phyloP scores from a whole-genome alignment of 371 early-diverging fungal species.

The Catenaria anguillulae region DNA sequence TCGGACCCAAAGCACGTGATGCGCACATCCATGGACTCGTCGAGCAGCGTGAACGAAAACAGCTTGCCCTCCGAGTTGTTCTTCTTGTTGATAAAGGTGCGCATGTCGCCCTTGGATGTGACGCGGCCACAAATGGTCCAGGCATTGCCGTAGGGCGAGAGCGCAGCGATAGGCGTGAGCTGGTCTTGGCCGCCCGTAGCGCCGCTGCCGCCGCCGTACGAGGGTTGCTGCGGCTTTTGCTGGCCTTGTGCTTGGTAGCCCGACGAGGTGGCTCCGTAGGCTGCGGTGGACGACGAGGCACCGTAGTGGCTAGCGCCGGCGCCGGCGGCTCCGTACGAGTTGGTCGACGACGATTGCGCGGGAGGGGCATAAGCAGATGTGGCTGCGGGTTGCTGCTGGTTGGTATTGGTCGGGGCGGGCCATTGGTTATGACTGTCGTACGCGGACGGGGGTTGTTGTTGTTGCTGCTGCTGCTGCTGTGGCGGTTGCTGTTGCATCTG shows the following conservation, averaged over 20 bases:
- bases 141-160: constrained; percentile 10
- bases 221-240: too few species aligned
- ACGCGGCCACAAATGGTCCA: constrained; percentile 89
- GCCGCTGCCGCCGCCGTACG: too few species aligned
- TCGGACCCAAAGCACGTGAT: constrained; percentile 78
- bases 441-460: not conserved
- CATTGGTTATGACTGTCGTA: not conserved
- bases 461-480: not conserved
- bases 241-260: too few species aligned
- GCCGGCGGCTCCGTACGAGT: not conserved
- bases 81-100: constrained; percentile 57
- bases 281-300: not conserved
- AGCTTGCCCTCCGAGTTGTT: constrained; percentile 65
- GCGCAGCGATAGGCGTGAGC: not conserved
- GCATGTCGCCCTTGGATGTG: constrained; percentile 65
- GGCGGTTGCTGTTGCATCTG: not conserved
- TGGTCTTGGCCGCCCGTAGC: not conserved
- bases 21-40: constrained; percentile 81
- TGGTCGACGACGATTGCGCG: not conserved
- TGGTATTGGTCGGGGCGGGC: not conserved
- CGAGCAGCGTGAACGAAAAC: constrained; percentile 74
- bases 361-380: not conserved
- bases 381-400: not conserved
- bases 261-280: not conserved
- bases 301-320: not conserved